A percentile compares a stretch with the other conserved stretches of the same genome.
phyloP scores from a whole-genome alignment of 2,329 filamentous ascomycete species.

The Thermoascus crustaceus region DNA sequence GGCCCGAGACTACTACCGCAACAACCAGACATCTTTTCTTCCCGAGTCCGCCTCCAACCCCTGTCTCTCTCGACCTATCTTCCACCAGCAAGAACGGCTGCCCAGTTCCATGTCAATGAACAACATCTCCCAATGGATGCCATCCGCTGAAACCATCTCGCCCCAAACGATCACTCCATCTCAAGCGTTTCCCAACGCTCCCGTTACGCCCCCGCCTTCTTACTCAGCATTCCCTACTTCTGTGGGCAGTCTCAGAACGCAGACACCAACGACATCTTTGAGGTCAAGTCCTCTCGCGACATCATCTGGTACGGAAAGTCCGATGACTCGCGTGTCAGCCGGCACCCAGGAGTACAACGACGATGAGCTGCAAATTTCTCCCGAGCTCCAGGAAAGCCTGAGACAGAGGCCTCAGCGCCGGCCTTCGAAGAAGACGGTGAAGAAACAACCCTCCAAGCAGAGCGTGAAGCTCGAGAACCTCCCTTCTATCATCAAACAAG shows the following conservation, averaged over 20 bases:
- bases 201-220: slow-evolving; percentile 30
- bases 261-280: slow-evolving; percentile 29
- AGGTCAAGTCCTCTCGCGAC: slow-evolving; percentile 29
- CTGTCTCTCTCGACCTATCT: slow-evolving; percentile 31
- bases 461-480: slow-evolving; percentile 29
- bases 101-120: slow-evolving; percentile 28
- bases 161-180: slow-evolving; percentile 30
- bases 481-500: slow-evolving; percentile 32
- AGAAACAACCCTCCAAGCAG: slow-evolving; percentile 26
- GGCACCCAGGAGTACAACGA: slow-evolving; percentile 24
- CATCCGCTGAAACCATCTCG: slow-evolving; percentile 23
- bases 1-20: slow-evolving; percentile 27
- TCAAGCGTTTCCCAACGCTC: slow-evolving; percentile 23
- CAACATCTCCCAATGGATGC: slow-evolving; percentile 31
- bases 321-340: slow-evolving; percentile 27
- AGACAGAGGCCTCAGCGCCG: slow-evolving; percentile 22
- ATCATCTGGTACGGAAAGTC: slow-evolving; percentile 26
- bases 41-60: slow-evolving; percentile 32
- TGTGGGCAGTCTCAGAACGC: slow-evolving; percentile 25
- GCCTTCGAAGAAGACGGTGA: slow-evolving; percentile 22
- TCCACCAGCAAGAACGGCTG: slow-evolving; percentile 28
- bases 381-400: slow-evolving; percentile 23
- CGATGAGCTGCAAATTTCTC: slow-evolving; percentile 28
- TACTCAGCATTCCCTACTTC: slow-evolving; percentile 30
- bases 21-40: slow-evolving; percentile 24